A percentile compares a stretch with the other conserved stretches of the same genome.
These are phyloP conservation scores for Alternaria incomplexa DNA, from an alignment of 2,329 filamentous ascomycete species.

Conservation along the genomic window DNA sequence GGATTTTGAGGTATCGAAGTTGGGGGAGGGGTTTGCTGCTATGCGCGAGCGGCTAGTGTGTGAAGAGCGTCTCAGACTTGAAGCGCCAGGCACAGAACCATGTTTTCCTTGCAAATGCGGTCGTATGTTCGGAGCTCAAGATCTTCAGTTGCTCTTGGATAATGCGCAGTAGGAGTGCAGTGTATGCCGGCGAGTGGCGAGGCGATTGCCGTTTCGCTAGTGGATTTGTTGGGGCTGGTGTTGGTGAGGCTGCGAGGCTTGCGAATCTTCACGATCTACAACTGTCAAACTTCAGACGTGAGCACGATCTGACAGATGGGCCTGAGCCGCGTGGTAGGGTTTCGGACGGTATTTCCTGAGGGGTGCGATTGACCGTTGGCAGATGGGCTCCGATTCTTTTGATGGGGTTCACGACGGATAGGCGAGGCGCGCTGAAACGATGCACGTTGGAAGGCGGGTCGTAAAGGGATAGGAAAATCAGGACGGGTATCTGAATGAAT, in stretches of 20 bases:
- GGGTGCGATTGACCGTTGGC: slow-evolving; percentile 10
- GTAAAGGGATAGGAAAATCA: slow-evolving; percentile 12
- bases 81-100: slow-evolving; percentile 47
- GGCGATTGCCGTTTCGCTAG: slow-evolving; percentile 21
- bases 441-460: slow-evolving; percentile 38
- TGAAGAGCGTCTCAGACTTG: slow-evolving; percentile 50
- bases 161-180: slow-evolving; percentile 22
- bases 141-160: slow-evolving; percentile 18
- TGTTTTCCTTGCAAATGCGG: slow-evolving; percentile 33
- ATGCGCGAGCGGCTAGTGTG: slow-evolving; percentile 43
- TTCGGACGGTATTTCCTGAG: slow-evolving; percentile 14
- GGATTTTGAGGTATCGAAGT: slow-evolving; percentile 24
- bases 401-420: slow-evolving; percentile 30
- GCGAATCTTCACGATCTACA: background rate
- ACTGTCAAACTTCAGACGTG: background rate
- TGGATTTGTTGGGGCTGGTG: slow-evolving; percentile 1
- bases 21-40: slow-evolving; percentile 28
- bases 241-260: background rate
- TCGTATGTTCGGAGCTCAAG: slow-evolving; percentile 24
- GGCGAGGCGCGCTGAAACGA: slow-evolving; percentile 43
- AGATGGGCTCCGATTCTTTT: slow-evolving; percentile 11
- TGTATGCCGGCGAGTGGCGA: slow-evolving; percentile 30
- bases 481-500: slow-evolving; percentile 11
- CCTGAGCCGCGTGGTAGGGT: slow-evolving; percentile 17
- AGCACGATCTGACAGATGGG: slow-evolving; percentile 6